Conservation (phyloP, 345 rosid genomes). For the Iberis pinnata region DNA sequence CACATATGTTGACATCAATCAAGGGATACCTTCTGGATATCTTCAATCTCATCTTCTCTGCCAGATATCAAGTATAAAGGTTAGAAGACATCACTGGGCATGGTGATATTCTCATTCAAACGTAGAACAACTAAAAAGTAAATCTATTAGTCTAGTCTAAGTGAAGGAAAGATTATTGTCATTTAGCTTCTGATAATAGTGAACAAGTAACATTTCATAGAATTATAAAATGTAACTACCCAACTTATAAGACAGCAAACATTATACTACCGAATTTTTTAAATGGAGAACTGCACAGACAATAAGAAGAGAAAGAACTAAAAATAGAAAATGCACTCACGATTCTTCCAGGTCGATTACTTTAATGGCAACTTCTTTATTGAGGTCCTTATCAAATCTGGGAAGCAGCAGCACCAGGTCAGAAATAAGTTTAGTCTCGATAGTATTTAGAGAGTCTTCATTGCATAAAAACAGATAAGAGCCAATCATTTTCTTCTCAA, state of each 20-base stretch:
- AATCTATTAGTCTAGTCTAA: neutral
- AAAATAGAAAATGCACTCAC: constrained; percentile 42
- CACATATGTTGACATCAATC: neutral
- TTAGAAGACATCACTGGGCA: constrained; percentile 6
- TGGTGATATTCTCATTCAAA: neutral
- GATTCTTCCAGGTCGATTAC: constrained; percentile 98
- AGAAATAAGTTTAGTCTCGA: neutral
- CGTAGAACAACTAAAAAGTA: neutral
- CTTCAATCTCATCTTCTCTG: constrained; percentile 99
- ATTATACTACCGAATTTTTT: constrained; percentile 6
- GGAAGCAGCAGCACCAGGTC: constrained; percentile 28
- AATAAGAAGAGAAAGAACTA: neutral
- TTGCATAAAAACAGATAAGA: neutral
- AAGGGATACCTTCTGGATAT: constrained; percentile 80
- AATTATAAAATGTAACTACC: neutral
- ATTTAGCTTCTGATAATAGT: neutral
- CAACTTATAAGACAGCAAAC: neutral
- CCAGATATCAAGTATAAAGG: constrained; percentile 24
- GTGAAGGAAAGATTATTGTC: neutral
- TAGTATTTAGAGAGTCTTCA: neutral
- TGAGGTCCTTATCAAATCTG: constrained; percentile 92
- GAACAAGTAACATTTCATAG: neutral
- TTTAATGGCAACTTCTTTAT: constrained; percentile 93
- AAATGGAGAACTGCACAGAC: neutral
- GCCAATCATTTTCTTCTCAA: neutral